phyloP scores from a whole-genome alignment of 1,284 basidiomycete genomes.

The Peniophora sp. region DNA sequence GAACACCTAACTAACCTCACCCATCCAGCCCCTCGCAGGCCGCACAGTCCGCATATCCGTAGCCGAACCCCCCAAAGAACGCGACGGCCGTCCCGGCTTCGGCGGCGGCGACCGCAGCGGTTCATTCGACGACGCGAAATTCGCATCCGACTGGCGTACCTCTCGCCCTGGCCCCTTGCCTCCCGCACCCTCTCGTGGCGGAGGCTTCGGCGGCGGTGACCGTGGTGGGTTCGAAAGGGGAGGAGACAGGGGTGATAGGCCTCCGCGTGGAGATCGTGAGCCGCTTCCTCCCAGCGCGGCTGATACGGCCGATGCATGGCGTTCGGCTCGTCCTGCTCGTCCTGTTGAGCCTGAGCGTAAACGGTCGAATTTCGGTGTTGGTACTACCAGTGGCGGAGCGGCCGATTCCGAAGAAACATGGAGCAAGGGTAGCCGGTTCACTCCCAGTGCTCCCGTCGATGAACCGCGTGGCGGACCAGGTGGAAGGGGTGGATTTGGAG shows the following conservation, averaged over 20 bases:
- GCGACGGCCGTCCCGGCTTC: conserved; percentile 42
- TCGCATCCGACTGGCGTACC: conserved; percentile 70
- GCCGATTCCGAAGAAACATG: conserved; percentile 76
- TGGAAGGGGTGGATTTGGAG: conserved; percentile 40
- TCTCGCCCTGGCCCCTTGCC: conserved; percentile 77
- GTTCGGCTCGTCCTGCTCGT: conserved; percentile 45
- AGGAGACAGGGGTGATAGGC: no score
- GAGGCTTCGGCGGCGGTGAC: conserved; percentile 39
- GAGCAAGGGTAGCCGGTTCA: conserved; percentile 67
- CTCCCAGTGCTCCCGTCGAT: conserved; percentile 35
- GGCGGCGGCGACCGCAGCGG: conserved; percentile 19
- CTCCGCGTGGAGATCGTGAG: conserved; percentile 4
- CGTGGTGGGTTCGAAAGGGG: conserved; percentile 8
- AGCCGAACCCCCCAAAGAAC: conserved; percentile 87
- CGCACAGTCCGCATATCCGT: conserved; percentile 87
- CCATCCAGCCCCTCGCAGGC: conserved; percentile 58
- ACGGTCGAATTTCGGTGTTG: conserved; percentile 42
- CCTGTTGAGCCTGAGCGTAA: conserved; percentile 38
- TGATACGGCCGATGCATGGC: conserved; percentile 63
- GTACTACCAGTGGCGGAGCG: conserved; percentile 39
- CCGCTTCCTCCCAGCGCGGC: conserved; percentile 43
- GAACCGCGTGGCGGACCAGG: conserved; percentile 27
- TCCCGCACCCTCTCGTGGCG: conserved; percentile 32
- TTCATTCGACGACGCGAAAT: conserved; percentile 59
- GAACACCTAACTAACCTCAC: background rate